Evolutionary conservation across 371 early-diverging fungal genomes (phyloP), one percentile per base, ranked within the genome.

Genomic region (Funneliformis caledonium): DNA sequence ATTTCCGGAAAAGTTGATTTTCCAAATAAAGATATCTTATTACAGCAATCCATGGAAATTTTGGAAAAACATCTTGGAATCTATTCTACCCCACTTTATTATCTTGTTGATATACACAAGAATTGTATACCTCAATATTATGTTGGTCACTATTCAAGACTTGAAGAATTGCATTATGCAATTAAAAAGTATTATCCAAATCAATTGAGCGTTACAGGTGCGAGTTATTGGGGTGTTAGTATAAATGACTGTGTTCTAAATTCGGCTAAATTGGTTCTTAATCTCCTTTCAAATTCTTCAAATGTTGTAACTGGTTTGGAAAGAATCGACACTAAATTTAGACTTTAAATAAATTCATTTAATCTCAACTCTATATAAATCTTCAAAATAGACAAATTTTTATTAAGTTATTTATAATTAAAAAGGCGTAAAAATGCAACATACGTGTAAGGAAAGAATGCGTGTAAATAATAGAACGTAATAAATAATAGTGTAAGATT

Each of bases 51-150:
- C 60, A 14, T 43, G 16, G 70, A 64, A 43, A 86, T 88, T 1
- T 82, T 95, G 72, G 82, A 84, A 56, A 74, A 83, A 7, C 91
- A 90, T 52, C 86, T 96, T 5, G 86, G 89, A 12, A 88, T 96
- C 2, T 73, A 86, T 19, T 84, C 81, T 0, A n/a, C 82, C 1
- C 95, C 96, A 0, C 83, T 86, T 0, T 87, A 88, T 42, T 76
- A 85, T 6, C 84, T 86, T 67, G 92, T 90, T 1, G 84, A 88
- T 50, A 68, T 96, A 19, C 91, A 93, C n/a, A 80, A 83, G 4
- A 85, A 92, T n/a, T 98, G 98, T 83, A 97, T 98, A 68, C 97
- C 97, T 10, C 95, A 96, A 80, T 97, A 97, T 82, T 80, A 86
- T 0, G 95, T 97, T 0, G 97, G 96, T 0, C 97, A 98, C 81